These are phyloP conservation scores for Beta corolliflora DNA, from an alignment of 179 eudicot species.

Conservation along the genomic window DNA sequence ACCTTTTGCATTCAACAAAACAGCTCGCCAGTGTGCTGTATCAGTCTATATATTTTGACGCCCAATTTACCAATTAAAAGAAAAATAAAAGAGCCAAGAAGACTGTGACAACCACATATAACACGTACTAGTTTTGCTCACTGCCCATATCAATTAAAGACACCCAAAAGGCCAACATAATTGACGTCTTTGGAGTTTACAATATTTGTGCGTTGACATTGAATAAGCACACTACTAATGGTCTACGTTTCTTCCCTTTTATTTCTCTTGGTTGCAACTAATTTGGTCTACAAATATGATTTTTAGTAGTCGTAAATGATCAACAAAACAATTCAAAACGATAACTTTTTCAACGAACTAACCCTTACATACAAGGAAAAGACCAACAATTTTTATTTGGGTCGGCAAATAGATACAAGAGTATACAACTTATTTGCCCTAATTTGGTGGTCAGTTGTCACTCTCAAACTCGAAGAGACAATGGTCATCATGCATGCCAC, in stretches of 20 bases:
- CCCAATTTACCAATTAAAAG: too few relatives aligned
- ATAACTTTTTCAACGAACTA: not conserved
- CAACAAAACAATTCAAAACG: not conserved
- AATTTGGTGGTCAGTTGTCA: conserved; percentile 7
- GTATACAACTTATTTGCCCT: not conserved
- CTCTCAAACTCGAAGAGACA: not conserved
- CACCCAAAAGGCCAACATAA: not conserved
- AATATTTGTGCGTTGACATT: conserved; percentile 4
- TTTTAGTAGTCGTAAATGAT: not conserved
- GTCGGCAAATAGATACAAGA: conserved; percentile 9
- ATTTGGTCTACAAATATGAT: not conserved
- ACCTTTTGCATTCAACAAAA: too few relatives aligned
- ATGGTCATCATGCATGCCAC: not conserved
- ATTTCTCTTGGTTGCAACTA: not conserved
- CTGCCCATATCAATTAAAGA: not conserved
- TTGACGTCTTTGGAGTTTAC: not conserved
- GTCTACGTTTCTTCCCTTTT: not conserved
- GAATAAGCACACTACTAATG: conserved; percentile 2
- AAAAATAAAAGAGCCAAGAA: too few relatives aligned
- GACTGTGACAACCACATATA: not conserved
- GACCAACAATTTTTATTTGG: conserved; percentile 1
- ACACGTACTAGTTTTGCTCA: not conserved
- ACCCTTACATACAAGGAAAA: not conserved
- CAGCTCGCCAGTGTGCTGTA: too few relatives aligned
- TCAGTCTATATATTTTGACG: too few relatives aligned